These are phyloP conservation scores for Graphilbum ipis-grandicollis DNA, from an alignment of 2,329 filamentous ascomycete genomes.

Conservation along the genomic window DNA sequence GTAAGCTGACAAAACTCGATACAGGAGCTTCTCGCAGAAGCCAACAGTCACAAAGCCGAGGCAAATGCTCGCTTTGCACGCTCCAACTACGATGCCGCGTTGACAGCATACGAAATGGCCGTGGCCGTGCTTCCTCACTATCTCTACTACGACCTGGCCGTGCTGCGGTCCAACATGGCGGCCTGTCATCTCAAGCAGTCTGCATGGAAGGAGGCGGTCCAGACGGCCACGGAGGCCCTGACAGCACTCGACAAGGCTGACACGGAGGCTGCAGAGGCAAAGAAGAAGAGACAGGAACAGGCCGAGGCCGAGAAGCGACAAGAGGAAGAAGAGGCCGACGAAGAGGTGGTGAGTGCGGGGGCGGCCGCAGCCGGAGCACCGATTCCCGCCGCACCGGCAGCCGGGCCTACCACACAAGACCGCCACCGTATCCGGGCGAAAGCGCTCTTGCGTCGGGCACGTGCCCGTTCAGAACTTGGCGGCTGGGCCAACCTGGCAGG, in stretches of 20 bases:
- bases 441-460: slow-evolving; percentile 62
- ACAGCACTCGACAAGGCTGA: slow-evolving; percentile 42
- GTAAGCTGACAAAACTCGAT: too few relatives aligned
- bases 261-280: slow-evolving; percentile 23
- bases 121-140: slow-evolving; percentile 65
- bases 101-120: slow-evolving; percentile 69
- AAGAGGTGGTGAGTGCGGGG: slow-evolving; percentile 42
- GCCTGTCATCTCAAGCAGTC: slow-evolving; percentile 74
- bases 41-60: slow-evolving; percentile 52
- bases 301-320: slow-evolving; percentile 17
- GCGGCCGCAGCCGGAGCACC: slow-evolving; percentile 22
- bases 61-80: slow-evolving; percentile 69
- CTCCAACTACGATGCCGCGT: slow-evolving; percentile 56
- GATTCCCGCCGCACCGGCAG: slow-evolving; percentile 6
- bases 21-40: slow-evolving; percentile 52
- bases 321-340: slow-evolving; percentile 30
- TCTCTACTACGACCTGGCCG: slow-evolving; percentile 73
- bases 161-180: slow-evolving; percentile 75
- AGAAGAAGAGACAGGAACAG: slow-evolving; percentile 31
- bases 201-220: slow-evolving; percentile 71
- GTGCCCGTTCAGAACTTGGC: slow-evolving; percentile 51
- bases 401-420: slow-evolving; percentile 29
- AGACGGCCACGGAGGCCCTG: slow-evolving; percentile 54
- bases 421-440: slow-evolving; percentile 67
- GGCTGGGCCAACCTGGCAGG: slow-evolving; percentile 69